Percentiles rank a stretch among this genome's conserved stretches.
These are phyloP conservation scores for Fraxinus paxiana DNA, from an alignment of 305 asterid genomes.

Conservation along the genomic window DNA sequence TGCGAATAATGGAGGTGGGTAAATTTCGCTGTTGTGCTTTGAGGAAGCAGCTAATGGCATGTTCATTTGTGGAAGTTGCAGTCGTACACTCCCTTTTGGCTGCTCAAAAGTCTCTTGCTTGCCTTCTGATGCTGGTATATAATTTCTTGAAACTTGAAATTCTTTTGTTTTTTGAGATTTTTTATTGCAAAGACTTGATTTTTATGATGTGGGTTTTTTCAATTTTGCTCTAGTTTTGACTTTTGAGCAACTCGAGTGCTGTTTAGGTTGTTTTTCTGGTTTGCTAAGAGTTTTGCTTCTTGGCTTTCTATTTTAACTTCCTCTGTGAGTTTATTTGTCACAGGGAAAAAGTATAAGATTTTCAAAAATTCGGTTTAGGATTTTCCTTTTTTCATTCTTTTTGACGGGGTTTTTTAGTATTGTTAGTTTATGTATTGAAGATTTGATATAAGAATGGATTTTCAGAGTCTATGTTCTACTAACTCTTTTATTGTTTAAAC, in stretches of 20 bases:
- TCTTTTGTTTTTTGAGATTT: neutral
- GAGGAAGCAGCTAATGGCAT: conserved; percentile 1
- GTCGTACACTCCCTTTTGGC: conserved; percentile 6
- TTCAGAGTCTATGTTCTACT: neutral
- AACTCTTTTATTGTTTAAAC: neutral
- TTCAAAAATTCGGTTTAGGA: neutral
- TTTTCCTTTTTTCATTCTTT: neutral
- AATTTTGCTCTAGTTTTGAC: neutral
- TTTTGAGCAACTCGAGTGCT: conserved; percentile 15
- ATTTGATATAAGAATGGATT: neutral
- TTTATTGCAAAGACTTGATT: neutral
- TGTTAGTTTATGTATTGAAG: neutral
- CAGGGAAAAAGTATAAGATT: neutral
- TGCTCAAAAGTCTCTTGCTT: conserved; percentile 16
- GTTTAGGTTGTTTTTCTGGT: neutral
- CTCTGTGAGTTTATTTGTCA: neutral
- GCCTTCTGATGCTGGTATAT: conserved; percentile 20
- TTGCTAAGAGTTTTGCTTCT: neutral
- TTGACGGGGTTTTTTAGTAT: neutral
- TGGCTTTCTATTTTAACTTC: neutral
- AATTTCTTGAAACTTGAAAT: neutral
- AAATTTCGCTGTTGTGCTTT: neutral
- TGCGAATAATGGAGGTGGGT: conserved; percentile 20
- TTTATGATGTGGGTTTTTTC: neutral
- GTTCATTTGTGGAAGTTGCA: conserved; percentile 15